Conservation (phyloP, 306 rosid species). For the Trifolium dubium region DNA sequence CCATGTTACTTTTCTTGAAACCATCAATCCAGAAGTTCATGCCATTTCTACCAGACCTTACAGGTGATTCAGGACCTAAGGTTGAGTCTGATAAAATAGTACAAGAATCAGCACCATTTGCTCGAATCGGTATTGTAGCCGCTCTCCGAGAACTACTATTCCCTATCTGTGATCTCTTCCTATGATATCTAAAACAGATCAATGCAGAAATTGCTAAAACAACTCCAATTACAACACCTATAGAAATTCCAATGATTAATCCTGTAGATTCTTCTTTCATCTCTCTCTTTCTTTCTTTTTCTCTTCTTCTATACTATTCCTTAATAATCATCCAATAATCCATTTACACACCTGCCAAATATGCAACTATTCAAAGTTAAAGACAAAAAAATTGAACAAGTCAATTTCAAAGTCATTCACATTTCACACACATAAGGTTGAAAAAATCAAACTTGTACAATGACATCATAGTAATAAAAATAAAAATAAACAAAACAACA, state of each 20-base stretch:
- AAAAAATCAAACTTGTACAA: constrained; percentile 39
- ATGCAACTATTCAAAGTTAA: constrained; percentile 22
- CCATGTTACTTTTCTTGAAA: constrained; percentile 70
- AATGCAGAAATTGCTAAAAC: constrained; percentile 78
- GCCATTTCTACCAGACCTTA: constrained; percentile 68
- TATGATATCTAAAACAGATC: constrained; percentile 79
- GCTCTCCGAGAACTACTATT: constrained; percentile 95
- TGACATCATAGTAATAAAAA: constrained; percentile 33
- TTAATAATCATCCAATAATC: constrained; percentile 60
- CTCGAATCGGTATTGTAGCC: constrained; percentile 80
- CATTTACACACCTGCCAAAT: constrained; percentile 58
- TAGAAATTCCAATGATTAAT: constrained; percentile 87
- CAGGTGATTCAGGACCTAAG: constrained; percentile 93
- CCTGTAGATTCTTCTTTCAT: constrained; percentile 89
- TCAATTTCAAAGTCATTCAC: constrained; percentile 51
- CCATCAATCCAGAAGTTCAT: constrained; percentile 83
- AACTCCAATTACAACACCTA: constrained; percentile 93
- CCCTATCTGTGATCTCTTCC: constrained; percentile 89
- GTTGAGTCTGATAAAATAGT: constrained; percentile 86
- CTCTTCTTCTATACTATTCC: constrained; percentile 33
- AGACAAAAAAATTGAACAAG: constrained; percentile 39
- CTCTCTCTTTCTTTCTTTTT: constrained; percentile 46
- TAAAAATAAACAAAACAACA: constrained; percentile 26
- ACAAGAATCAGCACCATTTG: constrained; percentile 87
- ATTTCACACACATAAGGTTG: constrained; percentile 12